Evolutionary conservation across 148 eudicot genomes (phyloP), one percentile per base, ranked within the genome.

Genomic region (Chenopodium formosanum): DNA sequence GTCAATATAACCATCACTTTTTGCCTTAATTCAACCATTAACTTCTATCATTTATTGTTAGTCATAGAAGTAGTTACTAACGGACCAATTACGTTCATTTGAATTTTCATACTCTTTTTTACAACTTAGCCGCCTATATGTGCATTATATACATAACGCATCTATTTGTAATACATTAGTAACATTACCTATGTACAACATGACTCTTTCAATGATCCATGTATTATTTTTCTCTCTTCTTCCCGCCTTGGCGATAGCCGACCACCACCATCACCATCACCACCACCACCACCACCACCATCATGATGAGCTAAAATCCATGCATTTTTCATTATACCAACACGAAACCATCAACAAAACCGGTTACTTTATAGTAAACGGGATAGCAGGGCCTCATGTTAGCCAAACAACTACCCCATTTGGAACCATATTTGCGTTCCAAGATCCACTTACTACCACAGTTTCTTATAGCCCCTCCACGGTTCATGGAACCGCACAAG

Each of bases 351-450:
- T 82, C 27, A 82, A 82, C 75, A 69, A 82, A 27, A 82, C 84
- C 13, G 80, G 62, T 74, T 82, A 34, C 76, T 19, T 82, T 32
- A 70, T 82, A 69, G 75, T 69, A 9, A 52, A 73, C 9, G 78
- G 80, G 3, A 66, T 73, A 16, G 25, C 64, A 17, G 80, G 80
- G n/a, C 66, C 84, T 9, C 44, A 58, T 29, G 50, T 77, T 9
- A 76, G 80, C 17, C 56, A 77, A 69, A 76, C 76, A 5, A 77
- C 84, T 2, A 70, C 84, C n/a, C 84, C 84, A 9, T 82, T 82
- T 7, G 84, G 84, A 9, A 82, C 80, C 48, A 69, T 82, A 9
- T 78, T 32, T 14, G 76, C 68, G 5, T 9, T 76, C 5, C 70
- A 56, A 40, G 80, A 75, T 58, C n/a, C 32, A 9, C 79, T 82